Conservation (phyloP, 2,329 filamentous ascomycete species). For the Aureobasidium sp. region DNA sequence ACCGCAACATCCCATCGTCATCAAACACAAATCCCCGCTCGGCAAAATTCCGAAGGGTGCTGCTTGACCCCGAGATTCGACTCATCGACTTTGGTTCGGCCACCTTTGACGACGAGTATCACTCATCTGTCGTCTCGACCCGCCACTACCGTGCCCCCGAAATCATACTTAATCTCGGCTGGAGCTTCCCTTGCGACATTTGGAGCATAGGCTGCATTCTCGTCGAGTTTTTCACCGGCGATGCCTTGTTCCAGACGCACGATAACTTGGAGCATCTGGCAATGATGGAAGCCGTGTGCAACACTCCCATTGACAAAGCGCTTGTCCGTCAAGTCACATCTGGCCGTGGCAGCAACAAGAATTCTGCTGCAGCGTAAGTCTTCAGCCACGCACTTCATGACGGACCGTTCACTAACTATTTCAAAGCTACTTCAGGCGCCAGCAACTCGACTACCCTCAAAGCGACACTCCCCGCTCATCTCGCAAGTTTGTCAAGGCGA, state of each 20-base stretch:
- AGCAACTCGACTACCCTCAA: slow-evolving; percentile 57
- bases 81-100: slow-evolving; percentile 63
- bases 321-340: slow-evolving; percentile 48
- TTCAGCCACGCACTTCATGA: background rate
- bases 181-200: slow-evolving; percentile 62
- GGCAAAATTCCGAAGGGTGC: slow-evolving; percentile 55
- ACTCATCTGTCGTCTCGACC: slow-evolving; percentile 61
- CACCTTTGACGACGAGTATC: slow-evolving; percentile 62
- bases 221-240: slow-evolving; percentile 62
- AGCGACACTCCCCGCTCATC: slow-evolving; percentile 56
- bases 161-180: slow-evolving; percentile 61
- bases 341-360: slow-evolving; percentile 42
- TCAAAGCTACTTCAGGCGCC: slow-evolving; percentile 29
- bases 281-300: slow-evolving; percentile 62
- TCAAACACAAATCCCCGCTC: slow-evolving; percentile 51
- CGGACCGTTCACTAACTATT: background rate
- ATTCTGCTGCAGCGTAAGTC: slow-evolving; percentile 51
- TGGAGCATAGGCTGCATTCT: slow-evolving; percentile 65
- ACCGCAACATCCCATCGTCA: slow-evolving; percentile 59
- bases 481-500: slow-evolving; percentile 60
- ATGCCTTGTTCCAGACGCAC: slow-evolving; percentile 62
- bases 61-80: slow-evolving; percentile 59
- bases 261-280: slow-evolving; percentile 62
- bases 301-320: slow-evolving; percentile 48
- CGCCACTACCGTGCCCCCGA: slow-evolving; percentile 61